Conservation (phyloP, 805 yeast species). For the Tetrapisispora pingtungensis region DNA sequence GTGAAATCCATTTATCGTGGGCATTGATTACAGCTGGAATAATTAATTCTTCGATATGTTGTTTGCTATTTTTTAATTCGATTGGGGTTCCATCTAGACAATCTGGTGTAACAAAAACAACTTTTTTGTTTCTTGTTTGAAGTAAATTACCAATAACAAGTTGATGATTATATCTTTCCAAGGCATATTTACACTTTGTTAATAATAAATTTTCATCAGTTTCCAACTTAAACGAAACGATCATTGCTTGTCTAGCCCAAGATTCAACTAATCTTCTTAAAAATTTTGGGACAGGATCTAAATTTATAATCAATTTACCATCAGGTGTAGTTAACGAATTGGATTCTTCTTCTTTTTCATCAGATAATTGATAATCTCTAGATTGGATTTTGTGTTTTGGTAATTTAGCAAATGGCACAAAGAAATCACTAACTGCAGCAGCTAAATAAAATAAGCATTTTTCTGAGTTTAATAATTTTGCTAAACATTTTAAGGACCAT, state of each 20-base stretch:
- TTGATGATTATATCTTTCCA: slow-evolving; percentile 82
- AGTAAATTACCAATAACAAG: slow-evolving; percentile 87
- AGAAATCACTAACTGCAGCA: slow-evolving; percentile 96
- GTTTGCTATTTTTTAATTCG: slow-evolving; percentile 35
- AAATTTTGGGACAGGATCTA: slow-evolving; percentile 95
- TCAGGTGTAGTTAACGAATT: slow-evolving; percentile 23
- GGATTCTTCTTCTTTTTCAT: slow-evolving; percentile 3
- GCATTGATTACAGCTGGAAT: slow-evolving; percentile 63
- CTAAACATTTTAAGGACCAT: slow-evolving; percentile 65
- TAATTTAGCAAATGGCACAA: slow-evolving; percentile 71
- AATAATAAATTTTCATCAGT: slow-evolving; percentile 68
- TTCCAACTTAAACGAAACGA: slow-evolving; percentile 87
- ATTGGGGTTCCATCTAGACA: slow-evolving; percentile 38
- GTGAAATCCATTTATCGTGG: slow-evolving; percentile 55
- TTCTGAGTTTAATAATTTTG: slow-evolving; percentile 45
- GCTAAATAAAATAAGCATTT: slow-evolving; percentile 81
- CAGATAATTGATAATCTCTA: slow-evolving; percentile 38
- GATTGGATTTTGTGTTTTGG: slow-evolving; percentile 96
- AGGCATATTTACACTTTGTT: slow-evolving; percentile 67
- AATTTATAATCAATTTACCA: slow-evolving; percentile 70
- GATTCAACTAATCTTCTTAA: slow-evolving; percentile 75
- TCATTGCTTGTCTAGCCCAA: slow-evolving; percentile 95
- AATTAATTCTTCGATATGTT: slow-evolving; percentile 59
- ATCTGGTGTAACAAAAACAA: slow-evolving; percentile 56
- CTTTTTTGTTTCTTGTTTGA: slow-evolving; percentile 80